phyloP scores from a whole-genome alignment of 2,329 filamentous ascomycete species.

The Alternaria tenuissima region DNA sequence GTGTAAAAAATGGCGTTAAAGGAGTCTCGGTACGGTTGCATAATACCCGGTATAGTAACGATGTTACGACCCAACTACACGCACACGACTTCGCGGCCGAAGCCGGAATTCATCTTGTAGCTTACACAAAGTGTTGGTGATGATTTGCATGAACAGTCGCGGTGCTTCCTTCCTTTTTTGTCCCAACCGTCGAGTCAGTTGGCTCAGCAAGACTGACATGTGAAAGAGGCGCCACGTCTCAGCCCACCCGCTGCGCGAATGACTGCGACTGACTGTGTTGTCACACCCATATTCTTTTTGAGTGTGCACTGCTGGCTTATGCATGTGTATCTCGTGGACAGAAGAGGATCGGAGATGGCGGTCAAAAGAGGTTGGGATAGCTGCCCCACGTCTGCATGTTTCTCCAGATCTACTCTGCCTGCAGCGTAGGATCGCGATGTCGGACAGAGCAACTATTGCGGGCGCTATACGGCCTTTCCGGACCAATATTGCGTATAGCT shows the following conservation, averaged over 20 bases:
- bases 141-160: neutral
- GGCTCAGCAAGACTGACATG: slow-evolving; percentile 9
- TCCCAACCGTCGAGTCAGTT: neutral
- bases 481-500: neutral
- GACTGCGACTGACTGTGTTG: neutral
- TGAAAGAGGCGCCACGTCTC: slow-evolving; percentile 12
- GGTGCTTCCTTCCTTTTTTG: slow-evolving; percentile 3
- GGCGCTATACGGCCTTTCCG: neutral
- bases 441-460: neutral
- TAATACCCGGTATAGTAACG: slow-evolving; percentile 2
- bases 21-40: slow-evolving; percentile 2
- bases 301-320: slow-evolving; percentile 11
- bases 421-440: slow-evolving; percentile 11
- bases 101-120: neutral
- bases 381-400: slow-evolving; percentile 22
- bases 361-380: slow-evolving; percentile 12
- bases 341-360: slow-evolving; percentile 11
- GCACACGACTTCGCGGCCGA: neutral
- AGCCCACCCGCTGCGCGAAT: slow-evolving; percentile 1
- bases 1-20: neutral
- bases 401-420: slow-evolving; percentile 10
- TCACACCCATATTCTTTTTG: slow-evolving; percentile 10
- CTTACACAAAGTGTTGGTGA: neutral
- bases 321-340: slow-evolving; percentile 28
- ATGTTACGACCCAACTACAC: neutral